Percentiles rank a stretch among this genome's conserved stretches.
These are phyloP conservation scores for Cronartium ribicola DNA, from an alignment of 1,284 basidiomycete genomes.

Conservation along the genomic window DNA sequence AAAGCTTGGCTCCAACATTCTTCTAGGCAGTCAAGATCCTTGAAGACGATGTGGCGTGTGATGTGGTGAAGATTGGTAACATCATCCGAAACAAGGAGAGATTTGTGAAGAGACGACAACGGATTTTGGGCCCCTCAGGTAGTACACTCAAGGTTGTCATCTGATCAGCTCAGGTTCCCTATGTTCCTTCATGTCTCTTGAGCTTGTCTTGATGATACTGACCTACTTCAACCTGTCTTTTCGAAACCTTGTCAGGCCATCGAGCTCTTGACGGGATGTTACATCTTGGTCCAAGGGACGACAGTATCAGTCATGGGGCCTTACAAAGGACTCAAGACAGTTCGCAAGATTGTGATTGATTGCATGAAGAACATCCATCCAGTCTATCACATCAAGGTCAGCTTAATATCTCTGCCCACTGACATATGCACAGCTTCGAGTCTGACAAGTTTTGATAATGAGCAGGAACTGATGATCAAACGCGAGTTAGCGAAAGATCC, in stretches of 20 bases:
- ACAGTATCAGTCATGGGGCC: slow-evolving; percentile 98
- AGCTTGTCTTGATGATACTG: no score
- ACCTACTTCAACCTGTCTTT: neutral
- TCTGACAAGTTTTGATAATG: neutral
- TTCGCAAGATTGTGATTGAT: slow-evolving; percentile 87
- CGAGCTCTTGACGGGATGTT: slow-evolving; percentile 92
- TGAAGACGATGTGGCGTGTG: slow-evolving; percentile 84
- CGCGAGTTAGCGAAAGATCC: slow-evolving; percentile 97
- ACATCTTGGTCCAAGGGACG: slow-evolving; percentile 95
- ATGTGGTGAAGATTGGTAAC: slow-evolving; percentile 97
- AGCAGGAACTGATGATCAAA: slow-evolving; percentile 94
- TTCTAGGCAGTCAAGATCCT: slow-evolving; percentile 81
- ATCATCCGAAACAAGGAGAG: slow-evolving; percentile 92
- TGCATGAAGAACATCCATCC: slow-evolving; percentile 99
- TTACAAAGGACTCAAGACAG: slow-evolving; percentile 91
- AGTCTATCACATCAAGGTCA: slow-evolving; percentile 95
- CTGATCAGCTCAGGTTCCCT: slow-evolving; percentile 15
- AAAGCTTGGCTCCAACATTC: neutral
- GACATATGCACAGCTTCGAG: neutral
- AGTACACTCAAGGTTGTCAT: slow-evolving; percentile 81
- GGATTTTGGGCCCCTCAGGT: slow-evolving; percentile 94
- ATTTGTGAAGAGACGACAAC: slow-evolving; percentile 90
- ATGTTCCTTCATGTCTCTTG: neutral
- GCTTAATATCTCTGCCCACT: slow-evolving; percentile 41
- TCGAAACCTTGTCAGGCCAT: slow-evolving; percentile 65